phyloP scores from a whole-genome alignment of 345 rosid genomes.

The Turritis glabra region DNA sequence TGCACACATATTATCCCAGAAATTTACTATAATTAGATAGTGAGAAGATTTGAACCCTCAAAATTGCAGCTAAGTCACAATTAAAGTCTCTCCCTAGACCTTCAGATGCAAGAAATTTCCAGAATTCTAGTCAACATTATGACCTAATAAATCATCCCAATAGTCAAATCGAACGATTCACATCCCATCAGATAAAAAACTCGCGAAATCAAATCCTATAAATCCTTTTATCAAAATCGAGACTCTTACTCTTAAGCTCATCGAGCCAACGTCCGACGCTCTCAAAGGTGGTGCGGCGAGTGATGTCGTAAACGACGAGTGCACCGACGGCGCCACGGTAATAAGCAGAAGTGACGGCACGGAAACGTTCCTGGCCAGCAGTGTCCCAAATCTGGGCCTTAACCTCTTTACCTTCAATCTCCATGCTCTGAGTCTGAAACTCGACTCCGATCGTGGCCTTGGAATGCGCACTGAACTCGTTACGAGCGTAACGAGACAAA shows the following conservation, averaged over 20 bases:
- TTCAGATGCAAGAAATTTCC: too few species aligned
- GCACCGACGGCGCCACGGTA: conserved; percentile 96
- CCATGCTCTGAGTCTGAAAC: conserved; percentile 89
- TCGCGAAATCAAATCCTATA: too few species aligned
- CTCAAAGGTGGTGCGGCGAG: conserved; percentile 69
- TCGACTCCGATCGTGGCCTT: conserved; percentile 94
- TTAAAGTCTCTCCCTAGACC: too few species aligned
- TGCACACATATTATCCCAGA: too few species aligned
- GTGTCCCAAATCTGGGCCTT: conserved; percentile 99
- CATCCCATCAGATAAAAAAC: too few species aligned
- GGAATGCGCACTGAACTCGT: conserved; percentile 83
- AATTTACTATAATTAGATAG: too few species aligned
- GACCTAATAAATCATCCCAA: too few species aligned
- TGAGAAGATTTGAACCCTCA: too few species aligned
- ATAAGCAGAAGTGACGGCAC: conserved; percentile 93
- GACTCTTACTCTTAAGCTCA: conserved; percentile 69
- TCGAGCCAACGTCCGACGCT: conserved; percentile 86
- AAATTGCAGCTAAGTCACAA: too few species aligned
- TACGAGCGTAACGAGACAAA: conserved; percentile 76
- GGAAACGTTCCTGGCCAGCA: conserved; percentile 94
- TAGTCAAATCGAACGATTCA: too few species aligned
- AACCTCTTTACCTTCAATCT: conserved; percentile 84
- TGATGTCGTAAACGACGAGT: conserved; percentile 79
- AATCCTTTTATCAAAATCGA: not conserved
- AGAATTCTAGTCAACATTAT: too few species aligned